Percentiles rank a stretch among this genome's conserved stretches.
phyloP scores from a whole-genome alignment of 192 early-diverging fungal genomes.

The Endogone sp. region DNA sequence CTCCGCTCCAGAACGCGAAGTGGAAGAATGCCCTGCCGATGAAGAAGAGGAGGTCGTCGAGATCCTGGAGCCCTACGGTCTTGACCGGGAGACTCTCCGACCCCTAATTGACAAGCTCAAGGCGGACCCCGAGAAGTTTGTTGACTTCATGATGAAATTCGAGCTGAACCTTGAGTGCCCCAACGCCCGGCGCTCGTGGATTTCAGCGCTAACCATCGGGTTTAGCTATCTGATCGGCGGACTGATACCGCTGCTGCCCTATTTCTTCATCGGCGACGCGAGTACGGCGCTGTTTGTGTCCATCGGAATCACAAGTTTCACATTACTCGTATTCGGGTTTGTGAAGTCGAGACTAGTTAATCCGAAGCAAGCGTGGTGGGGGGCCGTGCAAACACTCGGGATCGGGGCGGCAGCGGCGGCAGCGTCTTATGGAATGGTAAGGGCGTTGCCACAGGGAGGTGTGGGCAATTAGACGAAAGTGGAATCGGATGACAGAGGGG shows the following conservation, averaged over 20 bases:
- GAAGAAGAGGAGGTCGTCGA: conserved; percentile 62
- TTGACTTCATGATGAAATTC: conserved; percentile 75
- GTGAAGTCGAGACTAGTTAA: conserved; percentile 48
- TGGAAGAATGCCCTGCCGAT: conserved; percentile 41
- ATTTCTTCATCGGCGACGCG: conserved; percentile 41
- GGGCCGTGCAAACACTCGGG: conserved; percentile 39
- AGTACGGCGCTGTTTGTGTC: conserved; percentile 41
- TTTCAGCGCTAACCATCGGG: conserved; percentile 57
- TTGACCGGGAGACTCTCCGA: conserved; percentile 35
- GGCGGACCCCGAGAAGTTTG: conserved; percentile 49
- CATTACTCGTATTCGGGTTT: conserved; percentile 58
- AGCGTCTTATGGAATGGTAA: conserved; percentile 28
- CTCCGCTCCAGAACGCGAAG: conserved; percentile 25
- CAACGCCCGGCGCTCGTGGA: conserved; percentile 47
- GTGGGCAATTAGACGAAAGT: too few relatives aligned
- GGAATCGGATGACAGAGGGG: too few relatives aligned
- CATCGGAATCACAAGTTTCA: conserved; percentile 44
- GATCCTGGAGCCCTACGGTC: conserved; percentile 62
- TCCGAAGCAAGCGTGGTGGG: conserved; percentile 27
- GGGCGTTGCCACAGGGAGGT: conserved; percentile 9
- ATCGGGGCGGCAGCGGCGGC: conserved; percentile 46
- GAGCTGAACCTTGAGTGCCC: conserved; percentile 59
- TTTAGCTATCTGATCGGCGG: conserved; percentile 59
- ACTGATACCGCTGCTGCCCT: conserved; percentile 60
- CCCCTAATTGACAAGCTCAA: conserved; percentile 50